Base-by-base conservation (phyloP, 192 early-diverging fungal genomes). In the Coemansia sp. region DNA sequence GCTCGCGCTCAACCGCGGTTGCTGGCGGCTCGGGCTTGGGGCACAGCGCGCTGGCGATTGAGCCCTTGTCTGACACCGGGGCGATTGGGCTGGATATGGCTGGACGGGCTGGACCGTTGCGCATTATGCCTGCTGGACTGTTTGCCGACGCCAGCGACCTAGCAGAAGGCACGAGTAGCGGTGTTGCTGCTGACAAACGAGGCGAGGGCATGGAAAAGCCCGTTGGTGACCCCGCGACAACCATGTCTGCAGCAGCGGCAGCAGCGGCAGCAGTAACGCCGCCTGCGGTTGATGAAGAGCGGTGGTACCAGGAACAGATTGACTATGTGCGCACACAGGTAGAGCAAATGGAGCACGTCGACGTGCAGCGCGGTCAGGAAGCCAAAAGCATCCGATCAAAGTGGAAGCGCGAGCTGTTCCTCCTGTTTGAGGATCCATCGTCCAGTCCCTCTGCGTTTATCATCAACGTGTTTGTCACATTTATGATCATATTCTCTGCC, bases 371-470 rank as follows among this genome's bases (percentile, higher is more conserved):
- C 61, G 79, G 65, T 8, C 79, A 82, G 28, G 70, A 76, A 59
- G 79, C 79, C 11, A 48, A 67, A 58, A 65, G 56, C 55, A 84
- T 84, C 37, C 47, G 65, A 9, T 73, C 67, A 7, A 65, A 69
- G 52, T 84, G 83, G 82, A 90, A 90, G 57, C 78, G 87, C 48
- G 72, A 82, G 37, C 75, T 93, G 38, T 93, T 88, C 50, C 76
- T 89, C 16, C 76, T 93, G 36, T 77, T 93, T 33, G 92, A 93
- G 62, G 89, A 92, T 64, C 90, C 92, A 13, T 88, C 90, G n/a
- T 88, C 88, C 5, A 87, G 89, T 60, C 63, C 79, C 6, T 75
- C 84, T 7, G 92, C 92, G 10, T 91, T 93, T 72, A 73, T 83
- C 28, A 85, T 88, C 33, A 91, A 90, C 66, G 83, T 92, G 9